A percentile compares a stretch with the other conserved stretches of the same genome.
Evolutionary conservation across 768 basidiomycete genomes (phyloP).

Genomic region (Boletellus ananas): DNA sequence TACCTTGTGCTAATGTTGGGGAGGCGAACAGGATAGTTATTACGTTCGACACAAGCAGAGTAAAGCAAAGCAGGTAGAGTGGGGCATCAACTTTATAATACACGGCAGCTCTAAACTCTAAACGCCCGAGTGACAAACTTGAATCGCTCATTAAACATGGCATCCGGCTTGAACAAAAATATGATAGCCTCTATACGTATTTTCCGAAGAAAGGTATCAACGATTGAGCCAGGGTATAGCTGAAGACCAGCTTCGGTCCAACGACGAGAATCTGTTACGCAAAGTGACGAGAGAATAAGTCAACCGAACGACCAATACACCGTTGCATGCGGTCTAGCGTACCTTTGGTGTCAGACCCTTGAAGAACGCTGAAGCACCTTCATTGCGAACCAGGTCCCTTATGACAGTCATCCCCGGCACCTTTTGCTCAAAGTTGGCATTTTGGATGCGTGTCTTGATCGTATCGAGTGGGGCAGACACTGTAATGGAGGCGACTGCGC

Average conservation of each 20-base stretch:
- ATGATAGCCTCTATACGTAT: slow-evolving; percentile 54
- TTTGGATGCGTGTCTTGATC: slow-evolving; percentile 97
- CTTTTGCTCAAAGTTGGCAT: slow-evolving; percentile 92
- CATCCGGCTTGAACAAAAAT: not conserved
- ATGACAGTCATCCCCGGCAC: slow-evolving; percentile 78
- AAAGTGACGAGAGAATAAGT: slow-evolving; percentile 9
- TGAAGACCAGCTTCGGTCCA: slow-evolving; percentile 97
- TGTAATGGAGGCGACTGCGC: slow-evolving; percentile 93
- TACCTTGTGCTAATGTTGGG: slow-evolving; percentile 21
- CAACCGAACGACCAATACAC: not conserved
- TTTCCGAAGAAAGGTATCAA: slow-evolving; percentile 90
- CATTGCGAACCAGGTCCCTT: slow-evolving; percentile 80
- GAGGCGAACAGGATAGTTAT: not conserved
- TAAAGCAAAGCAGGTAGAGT: not conserved
- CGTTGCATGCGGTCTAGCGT: slow-evolving; percentile 10
- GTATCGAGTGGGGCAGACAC: slow-evolving; percentile 94
- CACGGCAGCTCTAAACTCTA: slow-evolving; percentile 12
- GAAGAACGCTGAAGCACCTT: slow-evolving; percentile 84
- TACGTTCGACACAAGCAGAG: not conserved
- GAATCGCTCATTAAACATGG: not conserved
- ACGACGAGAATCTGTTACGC: slow-evolving; percentile 79
- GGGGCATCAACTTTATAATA: slow-evolving; percentile 6
- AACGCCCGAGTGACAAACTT: not conserved
- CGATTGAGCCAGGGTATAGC: slow-evolving; percentile 94
- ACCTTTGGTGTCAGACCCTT: slow-evolving; percentile 98